Evolutionary conservation across 2,329 filamentous ascomycete genomes (phyloP), one percentile per base, ranked within the genome.

Genomic region (Pseudogymnoascus sp.): DNA sequence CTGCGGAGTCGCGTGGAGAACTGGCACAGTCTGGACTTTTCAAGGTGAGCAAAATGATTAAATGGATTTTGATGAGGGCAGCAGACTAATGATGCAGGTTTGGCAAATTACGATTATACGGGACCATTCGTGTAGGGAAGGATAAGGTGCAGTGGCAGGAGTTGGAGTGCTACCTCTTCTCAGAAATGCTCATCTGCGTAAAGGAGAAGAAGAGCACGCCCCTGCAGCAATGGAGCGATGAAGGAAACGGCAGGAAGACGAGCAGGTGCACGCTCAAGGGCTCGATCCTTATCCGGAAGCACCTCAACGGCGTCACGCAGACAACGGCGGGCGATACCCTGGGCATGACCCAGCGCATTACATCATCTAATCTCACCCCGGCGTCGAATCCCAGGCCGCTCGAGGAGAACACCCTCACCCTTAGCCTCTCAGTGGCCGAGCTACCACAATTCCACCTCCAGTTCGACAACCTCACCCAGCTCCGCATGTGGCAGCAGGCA

Each of bases 141-240:
- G 95, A 99, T 75, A 92, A 92, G 68, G 83, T 93, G 67, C 93
- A 93, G 6, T 99, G 95, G 95, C 95, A 99, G 78, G 95, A 97
- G 74, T 78, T 99, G 63, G 93, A 99, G 74, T 99, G 95, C 75
- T 99, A 91, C 74, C 82, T 99, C 31, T 99, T 99, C 73, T 91
- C 89, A 4, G 95, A 99, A 78, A 99, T 99, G 95, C 88, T 99
- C 70, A 99, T 99, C 68, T 99, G 95, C 73, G 92, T 99, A 65
- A 99, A 97, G 77, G 95, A 97, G 77, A 97, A 97, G 83, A 96
- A 93, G 78, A 68, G 80, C 40, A 70, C 75, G 56, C 73, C 70
- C 65, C 80, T 82, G 40, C 82, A 85, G 61, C 85, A 90, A 67
- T 93, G 90, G 83, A 88, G 86, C 61, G 85, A 85, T 62, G 78